Conservation (phyloP, 345 rosid species). For the Citrus unshiu region DNA sequence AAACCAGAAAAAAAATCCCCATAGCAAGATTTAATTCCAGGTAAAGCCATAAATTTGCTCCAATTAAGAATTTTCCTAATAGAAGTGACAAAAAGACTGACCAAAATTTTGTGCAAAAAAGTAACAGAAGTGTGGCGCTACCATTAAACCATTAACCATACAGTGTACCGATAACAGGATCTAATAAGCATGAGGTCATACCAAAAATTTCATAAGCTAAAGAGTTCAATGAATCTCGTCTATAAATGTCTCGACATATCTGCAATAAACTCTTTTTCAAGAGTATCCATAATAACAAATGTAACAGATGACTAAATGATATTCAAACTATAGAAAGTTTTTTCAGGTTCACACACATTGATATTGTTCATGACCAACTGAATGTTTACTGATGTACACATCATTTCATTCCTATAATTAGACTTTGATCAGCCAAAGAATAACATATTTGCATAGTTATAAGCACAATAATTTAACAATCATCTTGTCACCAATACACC, state of each 20-base stretch:
- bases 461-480: neutral
- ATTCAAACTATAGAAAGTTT: neutral
- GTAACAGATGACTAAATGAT: neutral
- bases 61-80: neutral
- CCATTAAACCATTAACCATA: neutral
- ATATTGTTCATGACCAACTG: neutral
- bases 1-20: neutral
- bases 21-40: neutral
- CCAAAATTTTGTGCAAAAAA: neutral
- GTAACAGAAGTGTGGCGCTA: neutral
- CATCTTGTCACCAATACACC: neutral
- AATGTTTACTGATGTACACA: neutral
- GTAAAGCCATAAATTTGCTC: neutral
- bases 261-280: neutral
- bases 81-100: neutral
- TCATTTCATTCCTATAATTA: neutral
- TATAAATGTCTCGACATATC: neutral
- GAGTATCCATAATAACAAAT: neutral
- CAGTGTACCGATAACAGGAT: neutral
- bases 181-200: neutral
- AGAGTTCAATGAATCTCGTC: neutral
- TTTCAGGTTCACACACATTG: neutral
- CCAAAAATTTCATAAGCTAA: neutral
- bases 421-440: neutral
- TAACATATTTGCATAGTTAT: neutral